Base-by-base conservation (phyloP, 805 yeast species). In the Saccharomycopsis schoenii region DNA sequence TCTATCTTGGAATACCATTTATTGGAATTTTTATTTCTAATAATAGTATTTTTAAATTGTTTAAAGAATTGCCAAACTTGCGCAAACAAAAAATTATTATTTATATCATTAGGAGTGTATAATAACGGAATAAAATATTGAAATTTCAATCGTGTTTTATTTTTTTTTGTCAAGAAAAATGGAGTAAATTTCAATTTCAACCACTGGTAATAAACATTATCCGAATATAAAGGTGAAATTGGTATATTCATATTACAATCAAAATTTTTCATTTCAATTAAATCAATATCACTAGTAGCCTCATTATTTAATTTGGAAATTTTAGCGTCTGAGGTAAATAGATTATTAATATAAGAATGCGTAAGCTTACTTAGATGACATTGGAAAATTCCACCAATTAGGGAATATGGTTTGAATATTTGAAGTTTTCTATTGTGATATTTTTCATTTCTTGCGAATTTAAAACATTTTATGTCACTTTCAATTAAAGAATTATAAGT, bases 361-460 rank as follows among this genome's bases (percentile, higher is more conserved):
- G 56, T 36, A 25, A 19, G 21, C 15, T 41, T 9, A 10, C 40
- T 17, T 14, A 61, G n/a, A 15, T 55, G 55, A 39, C 64, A 61
- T 24, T 59, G 61, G 42, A 58, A 61, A 29, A 61, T 50, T 17
- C 64, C 64, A 12, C 64, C 64, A 56, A 61, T 43, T 24, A 11
- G 50, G 4, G 55, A 14, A 37, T 56, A 55, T 2, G 64, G 64
- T 8, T 24, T 40, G 37, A 51, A 61, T 14, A 61, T 54, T n/a
- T 61, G 52, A 6, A 61, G n/a, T 39, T 15, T 17, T 34, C 61
- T 56, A 4, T 34, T 19, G 12, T 37, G 41, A 50, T 61, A 61
- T 56, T 52, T 57, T 40, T 56, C 37, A 17, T 29, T 51, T 34
- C 64, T 43, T 11, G 57, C 61, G 52, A 58, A 51, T 43, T 56